Evolutionary conservation across 2,329 filamentous ascomycete genomes (phyloP).

Genomic region (Aspergillus aculeatus): DNA sequence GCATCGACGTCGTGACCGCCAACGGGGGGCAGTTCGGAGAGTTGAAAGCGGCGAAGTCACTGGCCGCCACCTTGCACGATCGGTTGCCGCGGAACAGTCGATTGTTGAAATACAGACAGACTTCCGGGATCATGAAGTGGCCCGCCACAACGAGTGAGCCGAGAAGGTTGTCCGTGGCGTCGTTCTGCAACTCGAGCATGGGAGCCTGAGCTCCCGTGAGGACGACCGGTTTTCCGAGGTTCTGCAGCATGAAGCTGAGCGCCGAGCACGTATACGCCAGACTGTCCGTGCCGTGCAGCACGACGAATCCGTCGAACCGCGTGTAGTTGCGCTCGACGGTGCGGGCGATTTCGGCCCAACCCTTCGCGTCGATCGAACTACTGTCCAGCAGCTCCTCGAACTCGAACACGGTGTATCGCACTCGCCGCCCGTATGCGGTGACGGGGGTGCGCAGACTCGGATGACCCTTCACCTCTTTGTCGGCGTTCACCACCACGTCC

Average conservation of each 20-base stretch:
- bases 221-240: constrained; percentile 87
- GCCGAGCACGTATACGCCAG: constrained; percentile 87
- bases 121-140: constrained; percentile 89
- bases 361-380: constrained; percentile 80
- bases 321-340: constrained; percentile 83
- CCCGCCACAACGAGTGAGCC: constrained; percentile 86
- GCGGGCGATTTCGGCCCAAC: constrained; percentile 80
- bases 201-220: constrained; percentile 80
- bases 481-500: constrained; percentile 55
- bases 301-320: constrained; percentile 85
- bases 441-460: constrained; percentile 75
- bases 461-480: constrained; percentile 52
- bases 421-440: constrained; percentile 75
- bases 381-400: constrained; percentile 84
- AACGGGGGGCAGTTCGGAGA: constrained; percentile 83
- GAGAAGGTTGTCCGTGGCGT: constrained; percentile 86
- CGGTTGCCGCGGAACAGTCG: constrained; percentile 85
- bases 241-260: constrained; percentile 88
- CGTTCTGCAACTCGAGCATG: constrained; percentile 86
- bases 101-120: constrained; percentile 92
- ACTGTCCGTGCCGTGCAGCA: constrained; percentile 88
- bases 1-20: constrained; percentile 75
- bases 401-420: constrained; percentile 81
- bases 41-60: constrained; percentile 81
- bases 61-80: constrained; percentile 82